Evolutionary conservation across 179 eudicot genomes (phyloP).

Genomic region (Beta lomatogona): DNA sequence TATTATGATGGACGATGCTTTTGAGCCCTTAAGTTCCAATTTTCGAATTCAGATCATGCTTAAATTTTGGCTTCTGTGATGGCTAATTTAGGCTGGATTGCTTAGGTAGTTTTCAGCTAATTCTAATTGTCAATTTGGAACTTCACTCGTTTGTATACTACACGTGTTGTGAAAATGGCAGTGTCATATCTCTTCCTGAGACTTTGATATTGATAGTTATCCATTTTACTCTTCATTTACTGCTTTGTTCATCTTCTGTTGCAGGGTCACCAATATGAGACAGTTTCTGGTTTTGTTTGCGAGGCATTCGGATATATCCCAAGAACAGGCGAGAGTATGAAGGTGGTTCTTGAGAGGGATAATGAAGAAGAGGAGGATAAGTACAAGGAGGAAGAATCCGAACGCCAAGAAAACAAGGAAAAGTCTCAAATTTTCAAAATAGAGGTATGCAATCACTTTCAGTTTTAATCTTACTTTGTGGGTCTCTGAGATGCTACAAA

Average conservation of each 20-base stretch:
- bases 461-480: background rate
- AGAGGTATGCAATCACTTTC: constrained; percentile 57
- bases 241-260: background rate
- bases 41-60: background rate
- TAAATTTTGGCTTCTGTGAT: background rate
- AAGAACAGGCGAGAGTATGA: constrained; percentile 89
- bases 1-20: background rate
- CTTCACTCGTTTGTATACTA: background rate
- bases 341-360: constrained; percentile 74
- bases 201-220: background rate
- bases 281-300: constrained; percentile 96
- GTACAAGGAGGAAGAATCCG: constrained; percentile 56
- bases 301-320: constrained; percentile 98
- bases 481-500: background rate
- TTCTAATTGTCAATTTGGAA: background rate
- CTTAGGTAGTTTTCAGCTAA: background rate
- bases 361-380: constrained; percentile 59
- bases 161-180: background rate
- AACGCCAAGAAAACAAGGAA: constrained; percentile 56
- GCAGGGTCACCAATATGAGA: constrained; percentile 95
- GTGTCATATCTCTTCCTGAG: background rate
- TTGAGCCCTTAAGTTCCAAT: background rate
- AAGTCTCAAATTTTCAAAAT: constrained; percentile 70
- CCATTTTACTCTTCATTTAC: background rate
- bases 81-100: background rate